Base-by-base conservation (phyloP, 345 rosid species). In the Melaleuca quinquenervia region DNA sequence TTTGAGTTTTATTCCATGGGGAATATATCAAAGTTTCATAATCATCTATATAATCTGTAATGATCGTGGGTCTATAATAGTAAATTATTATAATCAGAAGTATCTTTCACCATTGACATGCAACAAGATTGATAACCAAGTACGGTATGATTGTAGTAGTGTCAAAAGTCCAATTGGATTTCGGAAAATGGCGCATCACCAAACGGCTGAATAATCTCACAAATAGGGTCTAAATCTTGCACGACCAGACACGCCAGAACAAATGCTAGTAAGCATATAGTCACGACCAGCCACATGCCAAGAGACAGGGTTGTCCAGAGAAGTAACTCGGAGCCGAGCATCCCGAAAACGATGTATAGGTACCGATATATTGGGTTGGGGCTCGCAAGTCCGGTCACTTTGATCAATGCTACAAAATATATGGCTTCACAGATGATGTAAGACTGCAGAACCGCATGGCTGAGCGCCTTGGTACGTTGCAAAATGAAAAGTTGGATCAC, bases 261-360 rank as follows among this genome's bases (percentile, higher is more conserved):
- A 50, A 50, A 50, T 3, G 1, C 62, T 0, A 5, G 29, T 29
- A 56, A 56, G 62, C 62, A 56, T 3, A 56, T 56, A 56, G 24
- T 56, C 0, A 56, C n/a, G 1, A 56, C 6, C 3, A 26, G 0
- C 7, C 29, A 56, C 0, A 56, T 56, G 15, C 1, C 3, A 0
- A 50, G 0, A 50, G 5, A 50, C 5, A 3, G 3, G 16, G 29
- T 26, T 0, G 0, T 2, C 29, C 1, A 26, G 1, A 56, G 29
- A 56, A 56, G 29, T 7, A 56, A 56, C 12, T 56, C 3, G 0
- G 13, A 13, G 2, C 15, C 1, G 1, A 56, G 15, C 10, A 15
- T 26, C 1, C 15, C 6, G 0, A 56, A 56, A 26, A 56, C 0
- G 14, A 51, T 6, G 0, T 51, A 51, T 6, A 15, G 6, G 20